phyloP scores from a whole-genome alignment of 768 basidiomycete genomes.

The Pleurotus salmoneostramineus region DNA sequence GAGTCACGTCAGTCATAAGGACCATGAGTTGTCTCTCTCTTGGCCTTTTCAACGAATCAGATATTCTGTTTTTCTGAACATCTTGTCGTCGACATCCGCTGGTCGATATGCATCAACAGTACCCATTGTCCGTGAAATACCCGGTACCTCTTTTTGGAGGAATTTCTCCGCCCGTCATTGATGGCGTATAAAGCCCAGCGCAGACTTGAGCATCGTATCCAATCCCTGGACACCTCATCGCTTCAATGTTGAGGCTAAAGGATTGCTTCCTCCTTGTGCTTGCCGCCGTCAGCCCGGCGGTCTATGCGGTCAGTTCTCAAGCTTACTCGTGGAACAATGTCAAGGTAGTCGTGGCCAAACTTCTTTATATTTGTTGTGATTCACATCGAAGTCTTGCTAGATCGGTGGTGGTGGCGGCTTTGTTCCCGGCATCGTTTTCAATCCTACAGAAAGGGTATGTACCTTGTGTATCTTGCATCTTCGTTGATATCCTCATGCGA shows the following conservation, averaged over 20 bases:
- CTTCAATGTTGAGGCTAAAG: slow-evolving; percentile 27
- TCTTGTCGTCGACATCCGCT: too few relatives aligned
- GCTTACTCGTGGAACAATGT: slow-evolving; percentile 64
- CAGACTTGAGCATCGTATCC: neutral
- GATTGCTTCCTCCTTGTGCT: slow-evolving; percentile 25
- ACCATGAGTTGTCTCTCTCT: too few relatives aligned
- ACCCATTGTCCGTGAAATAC: neutral
- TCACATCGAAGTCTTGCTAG: slow-evolving; percentile 1
- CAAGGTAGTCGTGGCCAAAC: slow-evolving; percentile 24
- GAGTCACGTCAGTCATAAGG: too few relatives aligned
- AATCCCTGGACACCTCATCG: neutral
- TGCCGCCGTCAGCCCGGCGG: slow-evolving; percentile 21
- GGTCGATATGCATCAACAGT: too few relatives aligned
- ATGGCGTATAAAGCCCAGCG: neutral
- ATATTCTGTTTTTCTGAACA: too few relatives aligned
- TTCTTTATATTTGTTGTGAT: slow-evolving; percentile 7
- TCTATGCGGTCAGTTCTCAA: slow-evolving; percentile 40
- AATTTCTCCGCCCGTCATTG: neutral
- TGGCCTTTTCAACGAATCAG: too few relatives aligned
- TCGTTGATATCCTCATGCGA: neutral
- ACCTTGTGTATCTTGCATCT: neutral
- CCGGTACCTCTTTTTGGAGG: neutral
- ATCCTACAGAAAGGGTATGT: slow-evolving; percentile 42
- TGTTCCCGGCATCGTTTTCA: slow-evolving; percentile 58
- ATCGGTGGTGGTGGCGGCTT: slow-evolving; percentile 46